Evolutionary conservation across 1,139 yeast species (phyloP).

Genomic region (Debaryomycetaceae sp.): DNA sequence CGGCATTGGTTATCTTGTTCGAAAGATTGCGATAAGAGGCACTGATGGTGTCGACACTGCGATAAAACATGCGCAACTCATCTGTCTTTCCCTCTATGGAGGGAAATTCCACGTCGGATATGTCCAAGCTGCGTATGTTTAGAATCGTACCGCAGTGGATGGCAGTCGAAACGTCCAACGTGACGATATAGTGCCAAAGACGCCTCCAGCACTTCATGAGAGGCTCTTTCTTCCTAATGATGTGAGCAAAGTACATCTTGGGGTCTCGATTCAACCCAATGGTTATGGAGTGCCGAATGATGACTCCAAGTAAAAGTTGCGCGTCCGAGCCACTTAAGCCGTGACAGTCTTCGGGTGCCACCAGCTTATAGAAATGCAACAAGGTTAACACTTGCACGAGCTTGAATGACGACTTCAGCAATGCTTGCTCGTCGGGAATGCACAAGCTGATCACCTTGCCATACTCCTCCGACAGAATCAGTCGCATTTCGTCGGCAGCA

Average conservation of each 20-base stretch:
- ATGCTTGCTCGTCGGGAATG: constrained; percentile 25
- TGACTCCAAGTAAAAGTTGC: constrained; percentile 35
- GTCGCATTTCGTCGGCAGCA: constrained; percentile 26
- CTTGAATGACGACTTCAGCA: constrained; percentile 29
- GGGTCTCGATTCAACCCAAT: constrained; percentile 46
- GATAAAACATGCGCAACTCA: constrained; percentile 14
- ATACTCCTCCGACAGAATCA: constrained; percentile 21
- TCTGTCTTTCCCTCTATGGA: constrained; percentile 16
- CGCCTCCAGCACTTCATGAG: constrained; percentile 34
- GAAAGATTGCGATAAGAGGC: constrained; percentile 29
- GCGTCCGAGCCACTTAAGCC: constrained; percentile 43
- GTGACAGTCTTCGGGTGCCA: constrained; percentile 41
- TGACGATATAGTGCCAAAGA: constrained; percentile 32
- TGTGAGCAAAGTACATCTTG: constrained; percentile 24
- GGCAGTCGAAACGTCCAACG: constrained; percentile 29
- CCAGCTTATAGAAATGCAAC: constrained; percentile 32
- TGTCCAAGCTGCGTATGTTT: constrained; percentile 23
- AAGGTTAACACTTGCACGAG: constrained; percentile 31
- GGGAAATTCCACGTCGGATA: constrained; percentile 34
- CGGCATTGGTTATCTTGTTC: constrained; percentile 26
- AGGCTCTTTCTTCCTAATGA: constrained; percentile 24
- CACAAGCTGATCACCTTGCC: constrained; percentile 27
- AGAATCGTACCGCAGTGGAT: constrained; percentile 33
- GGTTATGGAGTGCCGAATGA: constrained; percentile 37
- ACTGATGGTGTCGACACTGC: constrained; percentile 18